Evolutionary conservation across 441 rosid genomes (phyloP), one percentile per base, ranked within the genome.

Genomic region (Pelargonium cotyledonis): DNA sequence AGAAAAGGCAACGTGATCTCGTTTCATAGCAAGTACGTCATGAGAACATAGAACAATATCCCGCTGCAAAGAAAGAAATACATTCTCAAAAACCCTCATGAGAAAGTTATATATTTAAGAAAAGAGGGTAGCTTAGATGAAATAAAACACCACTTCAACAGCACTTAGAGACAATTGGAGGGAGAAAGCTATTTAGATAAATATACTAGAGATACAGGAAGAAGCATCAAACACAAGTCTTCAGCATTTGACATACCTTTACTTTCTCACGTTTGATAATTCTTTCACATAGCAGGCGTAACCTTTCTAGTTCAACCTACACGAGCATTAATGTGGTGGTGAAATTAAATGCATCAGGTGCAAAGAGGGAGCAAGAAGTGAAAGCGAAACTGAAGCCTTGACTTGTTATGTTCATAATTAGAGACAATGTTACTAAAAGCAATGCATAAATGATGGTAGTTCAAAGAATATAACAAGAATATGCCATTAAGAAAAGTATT

Each of bases 281-380:
- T 81, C 99, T 85, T 78, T 95, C 99, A 74, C 99, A 95, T 55
- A 95, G 89, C 80, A 92, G 97, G 44, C 99, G 97, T 69, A 92
- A 72, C 77, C 91, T 85, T 82, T 95, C 99, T 57, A 95, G 81
- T 76, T 92, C 95, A 80, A 93, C 97, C 98, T 95, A 69, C 12
- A 74, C 63, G 61, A 44, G 58, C 67, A 12, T 67, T 38, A 63
- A 69, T 40, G 63, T 35, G 40, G n/a, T n/a, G 40, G 40, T 35
- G 5, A 18, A 69, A 15, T 47, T n/a, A 69, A 43, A 41, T 68
- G n/a, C n/a, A 26, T 18, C 3, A 8, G 44, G 16, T 53, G 16
- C 3, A 62, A 57, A 65, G 21, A 31, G 46, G 47, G 53, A 9
- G 29, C 21, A n/a, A n/a, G n/a, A 14, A 67, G 1, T 12, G 16